Evolutionary conservation across 2,329 filamentous ascomycete species (phyloP).

Genomic region (Paraconiothyrium sp.): DNA sequence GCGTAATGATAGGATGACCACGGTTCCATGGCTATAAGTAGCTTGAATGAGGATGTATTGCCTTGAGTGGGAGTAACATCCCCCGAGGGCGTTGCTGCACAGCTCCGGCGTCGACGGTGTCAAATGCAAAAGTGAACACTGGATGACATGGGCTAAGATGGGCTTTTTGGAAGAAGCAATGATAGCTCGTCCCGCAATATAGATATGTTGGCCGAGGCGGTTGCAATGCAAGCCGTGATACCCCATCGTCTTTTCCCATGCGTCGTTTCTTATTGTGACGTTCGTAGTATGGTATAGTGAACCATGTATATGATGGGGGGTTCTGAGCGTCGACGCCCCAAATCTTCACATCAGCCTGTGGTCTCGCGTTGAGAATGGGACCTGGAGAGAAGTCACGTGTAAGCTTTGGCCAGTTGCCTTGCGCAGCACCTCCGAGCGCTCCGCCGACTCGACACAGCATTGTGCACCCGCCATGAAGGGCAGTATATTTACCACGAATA

Average conservation of each 20-base stretch:
- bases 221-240: constrained; percentile 14
- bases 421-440: constrained; percentile 26
- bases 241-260: neutral
- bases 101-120: constrained; percentile 43
- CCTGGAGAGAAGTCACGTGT: constrained; percentile 2
- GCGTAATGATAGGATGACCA: constrained; percentile 40
- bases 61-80: constrained; percentile 31
- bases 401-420: constrained; percentile 3
- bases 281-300: neutral
- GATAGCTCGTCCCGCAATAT: constrained; percentile 23
- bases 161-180: constrained; percentile 33
- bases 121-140: constrained; percentile 37
- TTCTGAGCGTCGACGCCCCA: neutral
- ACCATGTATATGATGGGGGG: neutral
- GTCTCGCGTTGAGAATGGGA: neutral
- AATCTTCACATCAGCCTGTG: too few species aligned
- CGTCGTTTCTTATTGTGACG: neutral
- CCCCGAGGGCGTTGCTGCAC: constrained; percentile 36
- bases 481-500: constrained; percentile 9
- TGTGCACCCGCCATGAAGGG: constrained; percentile 22
- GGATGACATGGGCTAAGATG: constrained; percentile 9
- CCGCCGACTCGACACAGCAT: constrained; percentile 24
- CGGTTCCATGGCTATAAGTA: constrained; percentile 46
- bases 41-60: constrained; percentile 45
- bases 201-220: neutral